phyloP scores from a whole-genome alignment of 2,329 filamentous ascomycete species.

The Xylariaceae sp. region DNA sequence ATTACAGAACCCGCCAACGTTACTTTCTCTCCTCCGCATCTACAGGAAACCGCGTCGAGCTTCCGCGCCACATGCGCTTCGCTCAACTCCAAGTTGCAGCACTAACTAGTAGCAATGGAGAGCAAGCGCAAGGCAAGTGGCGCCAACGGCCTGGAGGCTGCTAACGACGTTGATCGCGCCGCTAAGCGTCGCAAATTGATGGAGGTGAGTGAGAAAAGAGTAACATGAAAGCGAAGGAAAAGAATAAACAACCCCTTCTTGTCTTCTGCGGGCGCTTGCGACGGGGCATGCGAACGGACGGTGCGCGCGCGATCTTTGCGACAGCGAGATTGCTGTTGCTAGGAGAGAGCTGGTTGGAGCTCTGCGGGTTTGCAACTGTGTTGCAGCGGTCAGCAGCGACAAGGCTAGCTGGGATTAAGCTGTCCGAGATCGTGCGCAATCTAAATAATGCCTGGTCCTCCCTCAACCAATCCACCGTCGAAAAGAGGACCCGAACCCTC shows the following conservation, averaged over 20 bases:
- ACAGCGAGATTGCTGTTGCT: slow-evolving; percentile 8
- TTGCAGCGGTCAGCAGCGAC: slow-evolving; percentile 11
- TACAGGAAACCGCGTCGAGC: slow-evolving; percentile 18
- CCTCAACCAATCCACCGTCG: slow-evolving; percentile 4
- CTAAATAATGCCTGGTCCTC: slow-evolving; percentile 20
- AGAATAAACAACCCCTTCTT: slow-evolving; percentile 4
- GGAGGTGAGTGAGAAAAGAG: slow-evolving; percentile 41
- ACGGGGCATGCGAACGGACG: slow-evolving; percentile 9
- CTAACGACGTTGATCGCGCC: slow-evolving; percentile 47
- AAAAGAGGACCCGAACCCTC: slow-evolving; percentile 10
- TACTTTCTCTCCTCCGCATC: slow-evolving; percentile 12
- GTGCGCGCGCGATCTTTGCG: slow-evolving; percentile 23
- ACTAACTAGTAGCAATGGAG: slow-evolving; percentile 42
- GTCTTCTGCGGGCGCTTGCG: slow-evolving; percentile 4
- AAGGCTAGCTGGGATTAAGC: slow-evolving; percentile 10
- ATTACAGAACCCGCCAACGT: slow-evolving; percentile 9
- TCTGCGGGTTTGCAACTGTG: slow-evolving; percentile 8
- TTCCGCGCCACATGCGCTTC: slow-evolving; percentile 18
- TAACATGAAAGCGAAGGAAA: neutral
- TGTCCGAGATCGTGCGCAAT: slow-evolving; percentile 15
- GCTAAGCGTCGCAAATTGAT: slow-evolving; percentile 53
- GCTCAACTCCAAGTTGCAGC: slow-evolving; percentile 11
- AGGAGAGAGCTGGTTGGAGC: neutral
- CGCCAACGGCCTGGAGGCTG: slow-evolving; percentile 40
- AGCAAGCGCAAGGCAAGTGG: slow-evolving; percentile 52